A percentile compares a stretch with the other conserved stretches of the same genome.
These are phyloP conservation scores for Globisporangium apiculatum DNA, from an alignment of 352 stramenopile genomes.

Conservation along the genomic window DNA sequence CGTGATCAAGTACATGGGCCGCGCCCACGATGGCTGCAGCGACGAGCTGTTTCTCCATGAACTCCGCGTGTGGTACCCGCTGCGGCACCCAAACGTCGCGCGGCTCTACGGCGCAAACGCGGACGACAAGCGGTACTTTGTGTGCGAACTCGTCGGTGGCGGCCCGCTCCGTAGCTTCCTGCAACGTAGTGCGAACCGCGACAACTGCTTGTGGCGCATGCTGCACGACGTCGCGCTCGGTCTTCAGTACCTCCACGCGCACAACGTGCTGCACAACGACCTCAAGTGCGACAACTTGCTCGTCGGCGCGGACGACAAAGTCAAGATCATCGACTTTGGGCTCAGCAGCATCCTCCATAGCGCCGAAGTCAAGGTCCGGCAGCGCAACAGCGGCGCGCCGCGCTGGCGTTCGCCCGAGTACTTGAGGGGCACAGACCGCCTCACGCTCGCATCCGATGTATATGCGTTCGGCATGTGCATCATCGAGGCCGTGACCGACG, in stretches of 20 bases:
- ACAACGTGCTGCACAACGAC: slow-evolving; percentile 7
- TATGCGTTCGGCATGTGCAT: slow-evolving; percentile 18
- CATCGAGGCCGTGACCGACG: slow-evolving; percentile 5
- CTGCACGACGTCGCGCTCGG: slow-evolving; percentile 7
- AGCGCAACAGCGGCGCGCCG: no score
- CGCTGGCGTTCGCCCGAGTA: no score
- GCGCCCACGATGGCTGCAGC: neutral
- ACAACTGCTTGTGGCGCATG: slow-evolving; percentile 7
- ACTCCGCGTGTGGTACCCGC: slow-evolving; percentile 4
- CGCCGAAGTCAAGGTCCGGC: no score
- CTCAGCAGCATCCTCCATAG: slow-evolving; percentile 7
- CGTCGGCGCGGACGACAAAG: neutral
- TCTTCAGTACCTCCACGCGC: slow-evolving; percentile 5
- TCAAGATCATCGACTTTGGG: slow-evolving; percentile 12
- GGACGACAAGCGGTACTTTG: slow-evolving; percentile 5
- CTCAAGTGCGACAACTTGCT: slow-evolving; percentile 13
- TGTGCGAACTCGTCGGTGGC: slow-evolving; percentile 1
- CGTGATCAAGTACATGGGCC: slow-evolving; percentile 7
- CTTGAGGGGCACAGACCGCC: no score
- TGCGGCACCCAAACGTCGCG: slow-evolving; percentile 4
- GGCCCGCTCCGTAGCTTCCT: slow-evolving; percentile 3
- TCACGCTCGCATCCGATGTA: slow-evolving; percentile 9
- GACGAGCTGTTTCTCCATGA: slow-evolving; percentile 7
- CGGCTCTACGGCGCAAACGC: slow-evolving; percentile 4
- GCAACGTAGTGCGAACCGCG: neutral